These are phyloP conservation scores for Fraxinus americana DNA, from an alignment of 257 asterid genomes.

Conservation along the genomic window DNA sequence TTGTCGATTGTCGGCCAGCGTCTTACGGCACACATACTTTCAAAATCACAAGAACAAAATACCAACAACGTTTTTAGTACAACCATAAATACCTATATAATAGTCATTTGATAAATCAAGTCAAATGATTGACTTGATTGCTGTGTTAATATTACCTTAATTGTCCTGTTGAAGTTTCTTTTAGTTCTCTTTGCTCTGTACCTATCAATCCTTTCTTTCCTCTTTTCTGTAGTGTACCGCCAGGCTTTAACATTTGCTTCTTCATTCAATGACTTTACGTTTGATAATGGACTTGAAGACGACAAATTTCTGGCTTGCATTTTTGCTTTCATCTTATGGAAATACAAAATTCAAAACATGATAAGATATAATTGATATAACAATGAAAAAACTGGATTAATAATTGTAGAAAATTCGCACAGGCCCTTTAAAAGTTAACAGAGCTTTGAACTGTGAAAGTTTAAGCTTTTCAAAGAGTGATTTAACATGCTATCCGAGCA, in stretches of 20 bases:
- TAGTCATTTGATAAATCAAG: background rate
- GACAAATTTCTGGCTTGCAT: conserved; percentile 35
- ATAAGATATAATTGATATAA: background rate
- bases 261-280: conserved; percentile 55
- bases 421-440: no score
- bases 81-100: background rate
- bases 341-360: background rate
- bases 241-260: conserved; percentile 72
- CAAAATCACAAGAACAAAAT: background rate
- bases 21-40: conserved; percentile 85
- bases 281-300: conserved; percentile 64
- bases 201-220: conserved; percentile 73
- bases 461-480: no score
- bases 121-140: background rate
- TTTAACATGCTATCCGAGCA: no score
- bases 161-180: conserved; percentile 85
- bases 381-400: no score
- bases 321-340: conserved; percentile 46
- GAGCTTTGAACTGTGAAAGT: no score
- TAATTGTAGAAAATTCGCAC: no score
- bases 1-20: conserved; percentile 79
- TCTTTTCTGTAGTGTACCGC: conserved; percentile 67
- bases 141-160: conserved; percentile 53
- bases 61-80: conserved; percentile 1
- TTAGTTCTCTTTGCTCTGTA: conserved; percentile 82